Base-by-base conservation (phyloP, 805 yeast species). In the Candida saitoana region DNA sequence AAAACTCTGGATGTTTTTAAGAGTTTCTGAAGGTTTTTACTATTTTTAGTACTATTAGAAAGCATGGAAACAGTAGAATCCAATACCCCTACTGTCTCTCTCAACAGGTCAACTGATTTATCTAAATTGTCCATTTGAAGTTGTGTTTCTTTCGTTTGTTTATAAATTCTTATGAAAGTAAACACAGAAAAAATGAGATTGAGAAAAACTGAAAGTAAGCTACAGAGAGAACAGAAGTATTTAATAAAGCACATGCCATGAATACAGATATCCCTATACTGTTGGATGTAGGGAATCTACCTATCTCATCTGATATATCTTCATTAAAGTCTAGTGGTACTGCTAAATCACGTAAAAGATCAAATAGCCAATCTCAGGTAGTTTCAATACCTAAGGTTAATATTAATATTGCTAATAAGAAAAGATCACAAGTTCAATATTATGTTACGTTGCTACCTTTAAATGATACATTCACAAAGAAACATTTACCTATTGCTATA, bases 401-500 rank as follows among this genome's bases (percentile, higher is more conserved):
- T 11, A n/a, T 25, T 17, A 17, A 18, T 14, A 18, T 29, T 22
- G 32, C 49, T 32, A 42, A 39, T 15, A 46, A 45, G 17, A 58
- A 52, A 38, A 41, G 66, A 40, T 49, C 55, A 46, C 56, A 56
- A 38, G 49, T 61, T 39, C 66, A 67, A 35, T 81, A 80, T 57
- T 76, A 84, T 34, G 76, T 90, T n/a, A 80, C 87, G 3, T 68
- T 93, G 38, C 62, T 77, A 11, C 82, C 97, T 0, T 65, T 89
- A 38, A 91, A 91, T 60, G 87, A 79, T 39, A 83, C 96, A 0
- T 89, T 90, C 57, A 85, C 81, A 32, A 74, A 81, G 44, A 93
- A 91, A 59, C 80, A 84, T 40, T 67, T 93, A 31, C 79, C 78
- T 11, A 81, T 93, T 5, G 97, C 98, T 1, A 73, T 77, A 43